Evolutionary conservation across 139 green algal species (phyloP), one percentile per base, ranked within the genome.

Genomic region (Eudorina sp.): DNA sequence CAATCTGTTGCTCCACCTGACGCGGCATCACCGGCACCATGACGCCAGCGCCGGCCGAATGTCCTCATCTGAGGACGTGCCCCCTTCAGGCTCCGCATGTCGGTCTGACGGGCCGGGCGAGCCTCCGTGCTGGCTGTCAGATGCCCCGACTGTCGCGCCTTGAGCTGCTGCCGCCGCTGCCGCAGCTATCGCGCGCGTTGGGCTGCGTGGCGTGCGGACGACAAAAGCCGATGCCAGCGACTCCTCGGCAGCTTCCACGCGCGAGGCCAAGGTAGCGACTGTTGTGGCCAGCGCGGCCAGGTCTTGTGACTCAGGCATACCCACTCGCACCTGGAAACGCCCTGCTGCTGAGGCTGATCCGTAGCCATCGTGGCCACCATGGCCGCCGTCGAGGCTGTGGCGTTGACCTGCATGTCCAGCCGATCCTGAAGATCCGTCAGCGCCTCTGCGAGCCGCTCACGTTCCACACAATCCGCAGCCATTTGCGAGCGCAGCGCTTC

Each of bases 11-110:
- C 53, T 89, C 84, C 5, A 83, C 18, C 34, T 85, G 25, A 40
- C 41, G 78, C 38, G 78, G 78, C 40, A 85, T 21, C 23, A 85
- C 55, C 29, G 78, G 78, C 23, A 85, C 78, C 78, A 85, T 85
- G 14, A 85, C 40, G 8, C 78, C 78, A 38, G 74, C 41, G 18
- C 53, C 53, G 8, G 76, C 75, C 9, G 25, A 58, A 5, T 14
- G 13, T 13, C 43, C 16, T 72, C 76, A 4, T 72, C 77, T 38
- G 62, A 43, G 45, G 43, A n/a, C 23, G 43, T 11, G 25, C 72
- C 40, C 31, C 43, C 27, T 51, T 8, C 19, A 18, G 36, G 36
- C 68, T 76, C 18, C 1, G 2, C n/a, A 48, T 6, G 38, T 45
- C 29, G 14, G 36, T 40, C 14, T 79, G 38, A 45, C 0, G 36